Evolutionary conservation across 2,329 filamentous ascomycete genomes (phyloP).

Genomic region (Penicillium decumbens): DNA sequence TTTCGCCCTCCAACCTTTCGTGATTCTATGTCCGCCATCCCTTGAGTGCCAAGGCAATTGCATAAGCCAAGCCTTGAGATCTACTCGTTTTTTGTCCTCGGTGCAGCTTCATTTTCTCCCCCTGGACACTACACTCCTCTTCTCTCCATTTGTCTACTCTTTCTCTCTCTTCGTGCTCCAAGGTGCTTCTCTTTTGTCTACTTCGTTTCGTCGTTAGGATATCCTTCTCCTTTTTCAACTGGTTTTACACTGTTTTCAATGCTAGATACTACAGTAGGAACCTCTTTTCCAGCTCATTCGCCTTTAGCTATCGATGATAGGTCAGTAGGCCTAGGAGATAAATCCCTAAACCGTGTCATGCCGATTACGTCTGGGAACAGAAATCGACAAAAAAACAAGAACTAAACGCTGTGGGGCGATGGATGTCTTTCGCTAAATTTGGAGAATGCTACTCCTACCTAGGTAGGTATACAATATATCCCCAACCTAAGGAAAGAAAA

Average conservation of each 20-base stretch:
- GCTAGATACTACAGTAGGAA: constrained; percentile 1
- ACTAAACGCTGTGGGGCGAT: too few relatives aligned
- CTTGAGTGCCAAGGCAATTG: constrained; percentile 1
- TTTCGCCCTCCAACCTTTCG: background rate
- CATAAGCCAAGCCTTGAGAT: constrained; percentile 4
- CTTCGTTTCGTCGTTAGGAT: constrained; percentile 20
- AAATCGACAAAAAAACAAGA: background rate
- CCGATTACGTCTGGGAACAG: too few relatives aligned
- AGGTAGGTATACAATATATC: too few relatives aligned
- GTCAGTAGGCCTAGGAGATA: background rate
- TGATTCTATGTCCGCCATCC: background rate
- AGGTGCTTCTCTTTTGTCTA: constrained; percentile 16
- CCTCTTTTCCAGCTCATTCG: background rate
- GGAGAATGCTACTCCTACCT: too few relatives aligned
- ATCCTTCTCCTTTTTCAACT: constrained; percentile 25
- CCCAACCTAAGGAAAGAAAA: too few relatives aligned
- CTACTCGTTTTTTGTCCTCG: background rate
- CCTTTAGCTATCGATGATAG: background rate
- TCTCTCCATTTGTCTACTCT: background rate
- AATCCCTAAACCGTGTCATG: background rate
- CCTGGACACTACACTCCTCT: background rate
- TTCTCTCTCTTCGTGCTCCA: constrained; percentile 1
- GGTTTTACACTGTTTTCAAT: constrained; percentile 10
- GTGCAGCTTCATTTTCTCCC: background rate
- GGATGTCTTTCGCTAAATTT: too few relatives aligned